Conservation (phyloP, 2,329 filamentous ascomycete genomes). For the Ilyonectria robusta region DNA sequence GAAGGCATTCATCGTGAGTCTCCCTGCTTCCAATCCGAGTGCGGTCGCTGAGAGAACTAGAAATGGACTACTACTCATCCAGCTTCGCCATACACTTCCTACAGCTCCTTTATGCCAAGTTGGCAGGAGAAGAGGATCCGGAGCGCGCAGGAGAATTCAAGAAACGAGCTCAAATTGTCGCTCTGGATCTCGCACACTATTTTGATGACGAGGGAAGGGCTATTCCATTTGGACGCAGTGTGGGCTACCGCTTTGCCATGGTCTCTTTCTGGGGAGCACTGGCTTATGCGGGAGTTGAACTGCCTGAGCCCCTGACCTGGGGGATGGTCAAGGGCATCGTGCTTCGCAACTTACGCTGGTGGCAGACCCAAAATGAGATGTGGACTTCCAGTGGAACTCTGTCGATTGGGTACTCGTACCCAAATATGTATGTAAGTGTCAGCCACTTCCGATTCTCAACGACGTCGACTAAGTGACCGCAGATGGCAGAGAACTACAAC, state of each 20-base stretch:
- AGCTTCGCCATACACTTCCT: constrained; percentile 87
- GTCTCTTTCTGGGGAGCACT: constrained; percentile 86
- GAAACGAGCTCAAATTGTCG: constrained; percentile 75
- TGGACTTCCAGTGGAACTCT: constrained; percentile 83
- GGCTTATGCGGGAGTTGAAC: constrained; percentile 81
- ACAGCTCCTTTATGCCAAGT: constrained; percentile 81
- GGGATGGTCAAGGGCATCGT: constrained; percentile 84
- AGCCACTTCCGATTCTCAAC: not conserved
- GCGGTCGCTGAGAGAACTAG: constrained; percentile 48
- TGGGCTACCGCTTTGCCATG: constrained; percentile 89
- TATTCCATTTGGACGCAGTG: constrained; percentile 83
- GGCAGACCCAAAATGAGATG: constrained; percentile 81
- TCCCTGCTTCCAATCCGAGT: not conserved
- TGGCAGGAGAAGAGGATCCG: constrained; percentile 77
- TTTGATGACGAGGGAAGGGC: constrained; percentile 80
- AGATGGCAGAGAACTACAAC: constrained; percentile 88
- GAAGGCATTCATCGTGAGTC: constrained; percentile 77
- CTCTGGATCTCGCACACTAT: constrained; percentile 81
- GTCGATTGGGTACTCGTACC: constrained; percentile 83
- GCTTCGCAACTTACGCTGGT: constrained; percentile 82
- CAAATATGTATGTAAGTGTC: constrained; percentile 76
- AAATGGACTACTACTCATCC: constrained; percentile 90
- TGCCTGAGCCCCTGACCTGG: constrained; percentile 81
- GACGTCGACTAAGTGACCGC: constrained; percentile 34
- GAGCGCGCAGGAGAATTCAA: constrained; percentile 78